phyloP scores from a whole-genome alignment of 208 protist genomes.

The Phytomonas francai region DNA sequence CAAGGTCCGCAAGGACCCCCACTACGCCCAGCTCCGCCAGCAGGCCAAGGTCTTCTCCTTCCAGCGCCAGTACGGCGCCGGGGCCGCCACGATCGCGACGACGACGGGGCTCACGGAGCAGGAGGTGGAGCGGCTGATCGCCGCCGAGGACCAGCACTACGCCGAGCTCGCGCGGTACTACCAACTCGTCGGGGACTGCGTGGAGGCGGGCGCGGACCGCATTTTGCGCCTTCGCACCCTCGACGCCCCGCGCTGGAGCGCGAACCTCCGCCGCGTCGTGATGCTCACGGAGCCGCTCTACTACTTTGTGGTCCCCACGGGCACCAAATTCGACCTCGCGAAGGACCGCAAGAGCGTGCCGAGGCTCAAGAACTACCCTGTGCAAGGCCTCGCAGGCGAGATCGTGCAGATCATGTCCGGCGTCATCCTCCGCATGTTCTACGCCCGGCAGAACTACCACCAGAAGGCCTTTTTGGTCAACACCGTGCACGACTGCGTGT shows the following conservation, averaged over 20 bases:
- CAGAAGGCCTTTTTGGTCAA: slow-evolving; percentile 85
- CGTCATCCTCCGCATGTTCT: slow-evolving; percentile 76
- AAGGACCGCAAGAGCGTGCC: slow-evolving; percentile 77
- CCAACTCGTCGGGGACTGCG: slow-evolving; percentile 68
- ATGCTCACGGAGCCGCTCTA: slow-evolving; percentile 73
- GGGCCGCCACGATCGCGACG: too few relatives aligned
- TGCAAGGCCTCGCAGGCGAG: slow-evolving; percentile 84
- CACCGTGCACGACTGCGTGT: slow-evolving; percentile 89
- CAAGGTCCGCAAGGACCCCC: slow-evolving; percentile 72
- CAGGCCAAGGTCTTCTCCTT: slow-evolving; percentile 91
- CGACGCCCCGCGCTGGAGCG: slow-evolving; percentile 45
- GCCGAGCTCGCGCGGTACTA: slow-evolving; percentile 73
- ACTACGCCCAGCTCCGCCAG: slow-evolving; percentile 86
- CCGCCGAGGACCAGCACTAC: slow-evolving; percentile 85
- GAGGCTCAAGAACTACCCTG: slow-evolving; percentile 88
- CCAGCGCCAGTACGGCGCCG: slow-evolving; percentile 88
- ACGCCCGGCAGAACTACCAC: slow-evolving; percentile 61
- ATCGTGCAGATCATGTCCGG: slow-evolving; percentile 90
- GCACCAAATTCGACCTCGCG: slow-evolving; percentile 84
- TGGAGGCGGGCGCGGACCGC: slow-evolving; percentile 63
- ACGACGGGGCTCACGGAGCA: slow-evolving; percentile 81
- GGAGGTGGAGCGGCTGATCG: slow-evolving; percentile 79
- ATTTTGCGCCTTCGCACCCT: slow-evolving; percentile 71
- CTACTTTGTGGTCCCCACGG: slow-evolving; percentile 83
- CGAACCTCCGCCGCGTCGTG: slow-evolving; percentile 58